Evolutionary conservation across 257 asterid genomes (phyloP), one percentile per base, ranked within the genome.

Genomic region (Avicennia marina): DNA sequence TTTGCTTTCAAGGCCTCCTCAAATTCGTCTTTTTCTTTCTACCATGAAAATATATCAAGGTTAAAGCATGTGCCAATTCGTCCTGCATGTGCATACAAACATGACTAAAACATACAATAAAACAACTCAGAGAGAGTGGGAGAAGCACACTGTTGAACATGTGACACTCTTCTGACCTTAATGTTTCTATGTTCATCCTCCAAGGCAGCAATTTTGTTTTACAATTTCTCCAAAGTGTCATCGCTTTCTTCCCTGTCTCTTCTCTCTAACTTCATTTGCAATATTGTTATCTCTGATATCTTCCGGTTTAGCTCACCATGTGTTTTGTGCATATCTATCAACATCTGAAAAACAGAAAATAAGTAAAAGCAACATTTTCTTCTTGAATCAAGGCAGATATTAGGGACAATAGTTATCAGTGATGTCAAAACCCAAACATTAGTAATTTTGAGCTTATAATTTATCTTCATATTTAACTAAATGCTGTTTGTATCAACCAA

Each of bases 1-100:
- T 47, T 56, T 65, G 80, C 81, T 70, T 76, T 77, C 56, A 85
- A 75, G 55, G 80, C 79, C 57, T 85, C 85, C 73, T 78, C 86
- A 53, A 78, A 53, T 58, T 81, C 88, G 59, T 75, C 90, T 52
- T 78, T 91, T 77, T 85, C 94, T 64, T 66, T 75, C 98, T 88
- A 81, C 67, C 77, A 67, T 57, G 70, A 68, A 78, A 73, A 76
- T 62, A 63, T 21, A 67, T 62, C 60, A 59, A n/a, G n/a, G 60
- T 67, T 58, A 29, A 29, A 3, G 7, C 33, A 29, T 29, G 71
- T 53, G 68, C 57, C 57, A 62, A 62, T 51, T 58, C 27, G 45
- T 40, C 20, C 24, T 58, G 63, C 56, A 68, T 56, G 60, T 39
- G 50, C 24, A 56, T 51, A 58, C 16, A 29, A 25, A 56, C 64